A percentile compares a stretch with the other conserved stretches of the same genome.
phyloP scores from a whole-genome alignment of 768 basidiomycete genomes.

The Cytidiella melzeri region DNA sequence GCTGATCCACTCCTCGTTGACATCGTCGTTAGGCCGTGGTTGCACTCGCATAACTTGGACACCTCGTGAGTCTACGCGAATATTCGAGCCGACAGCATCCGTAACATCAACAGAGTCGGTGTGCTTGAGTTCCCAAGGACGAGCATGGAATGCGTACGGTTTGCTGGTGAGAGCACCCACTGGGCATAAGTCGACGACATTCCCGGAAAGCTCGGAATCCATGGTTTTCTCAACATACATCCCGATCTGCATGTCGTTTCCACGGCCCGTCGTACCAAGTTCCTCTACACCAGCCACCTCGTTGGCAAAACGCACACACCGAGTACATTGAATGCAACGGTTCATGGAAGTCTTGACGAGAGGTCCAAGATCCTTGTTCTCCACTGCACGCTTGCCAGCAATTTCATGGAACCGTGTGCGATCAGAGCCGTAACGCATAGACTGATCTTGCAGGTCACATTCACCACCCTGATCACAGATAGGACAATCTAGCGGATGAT shows the following conservation, averaged over 20 bases:
- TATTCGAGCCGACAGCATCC: constrained; percentile 95
- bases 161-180: constrained; percentile 98
- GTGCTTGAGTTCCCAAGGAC: constrained; percentile 98
- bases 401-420: constrained; percentile 98
- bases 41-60: constrained; percentile 97
- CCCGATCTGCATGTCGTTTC: constrained; percentile 97
- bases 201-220: constrained; percentile 96
- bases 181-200: constrained; percentile 95
- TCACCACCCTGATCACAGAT: constrained; percentile 99
- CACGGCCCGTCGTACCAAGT: constrained; percentile 92
- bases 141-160: constrained; percentile 95
- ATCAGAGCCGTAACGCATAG: constrained; percentile 98
- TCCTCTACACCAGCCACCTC: constrained; percentile 99
- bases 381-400: constrained; percentile 94
- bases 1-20: constrained; percentile 99
- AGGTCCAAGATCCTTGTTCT: constrained; percentile 97
- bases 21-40: constrained; percentile 92
- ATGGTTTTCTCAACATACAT: constrained; percentile 98
- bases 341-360: constrained; percentile 99
- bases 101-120: constrained; percentile 95
- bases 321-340: constrained; percentile 98
- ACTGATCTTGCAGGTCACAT: constrained; percentile 98
- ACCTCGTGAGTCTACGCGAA: constrained; percentile 91
- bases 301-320: constrained; percentile 98
- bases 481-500: constrained; percentile 98